Conservation (phyloP, 306 rosid genomes). For the Pueraria montana region DNA sequence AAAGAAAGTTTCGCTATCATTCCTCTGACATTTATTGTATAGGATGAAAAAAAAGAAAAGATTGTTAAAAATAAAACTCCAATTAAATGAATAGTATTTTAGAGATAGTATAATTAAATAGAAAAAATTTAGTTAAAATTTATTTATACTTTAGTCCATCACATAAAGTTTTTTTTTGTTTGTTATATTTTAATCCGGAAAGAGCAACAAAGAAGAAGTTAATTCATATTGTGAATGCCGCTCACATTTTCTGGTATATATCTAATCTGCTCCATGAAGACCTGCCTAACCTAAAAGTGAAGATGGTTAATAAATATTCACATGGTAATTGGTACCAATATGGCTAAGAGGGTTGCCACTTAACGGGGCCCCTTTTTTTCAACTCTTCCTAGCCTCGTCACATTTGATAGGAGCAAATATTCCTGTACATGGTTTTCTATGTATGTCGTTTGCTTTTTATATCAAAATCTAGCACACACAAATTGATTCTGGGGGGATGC, state of each 20-base stretch:
- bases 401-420: conserved; percentile 17
- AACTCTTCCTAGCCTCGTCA: background rate
- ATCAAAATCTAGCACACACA: background rate
- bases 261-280: conserved; percentile 34
- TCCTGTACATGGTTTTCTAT: conserved; percentile 15
- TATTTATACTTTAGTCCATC: no score
- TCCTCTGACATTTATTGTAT: no score
- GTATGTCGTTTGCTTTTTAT: background rate
- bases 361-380: background rate
- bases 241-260: conserved; percentile 39
- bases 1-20: no score
- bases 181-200: no score
- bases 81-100: no score
- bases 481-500: no score
- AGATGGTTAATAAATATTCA: conserved; percentile 37
- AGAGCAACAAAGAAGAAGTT: no score
- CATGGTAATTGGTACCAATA: conserved; percentile 43
- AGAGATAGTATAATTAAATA: no score
- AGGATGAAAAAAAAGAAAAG: no score
- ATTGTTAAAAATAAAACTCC: no score
- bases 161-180: no score
- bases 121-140: no score
- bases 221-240: background rate
- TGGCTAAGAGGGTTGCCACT: background rate
- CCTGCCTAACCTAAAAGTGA: background rate